A percentile compares a stretch with the other conserved stretches of the same genome.
phyloP scores from a whole-genome alignment of 108 stramenopile genomes.

The Nannochloropsis salina region DNA sequence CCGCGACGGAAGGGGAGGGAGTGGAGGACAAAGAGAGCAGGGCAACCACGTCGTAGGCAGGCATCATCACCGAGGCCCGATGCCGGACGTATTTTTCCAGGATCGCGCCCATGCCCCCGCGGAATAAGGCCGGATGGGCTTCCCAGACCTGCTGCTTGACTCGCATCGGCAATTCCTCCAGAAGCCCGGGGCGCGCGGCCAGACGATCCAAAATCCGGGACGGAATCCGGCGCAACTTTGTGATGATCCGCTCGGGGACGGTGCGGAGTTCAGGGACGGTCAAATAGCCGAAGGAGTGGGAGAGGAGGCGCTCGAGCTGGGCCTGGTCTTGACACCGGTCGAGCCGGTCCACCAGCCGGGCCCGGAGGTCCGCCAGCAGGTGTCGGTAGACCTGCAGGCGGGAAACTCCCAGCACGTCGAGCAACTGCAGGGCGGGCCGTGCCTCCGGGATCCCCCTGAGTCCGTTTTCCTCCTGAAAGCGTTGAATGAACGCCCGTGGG shows the following conservation, averaged over 20 bases:
- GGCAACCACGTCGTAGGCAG: not conserved
- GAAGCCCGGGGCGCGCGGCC: not conserved
- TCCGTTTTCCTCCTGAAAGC: not conserved
- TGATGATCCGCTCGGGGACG: not conserved
- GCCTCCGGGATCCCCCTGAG: not conserved
- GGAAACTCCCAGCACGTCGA: not conserved
- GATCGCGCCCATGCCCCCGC: not conserved
- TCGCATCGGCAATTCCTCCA: not conserved
- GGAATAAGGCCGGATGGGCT: not conserved
- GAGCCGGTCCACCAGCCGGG: not conserved
- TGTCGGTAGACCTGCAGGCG: not conserved
- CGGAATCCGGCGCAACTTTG: not conserved
- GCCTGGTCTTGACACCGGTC: not conserved
- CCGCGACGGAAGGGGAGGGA: not conserved
- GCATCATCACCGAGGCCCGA: conserved; percentile 11
- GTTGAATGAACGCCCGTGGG: not conserved
- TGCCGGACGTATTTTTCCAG: not conserved
- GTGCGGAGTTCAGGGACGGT: not conserved
- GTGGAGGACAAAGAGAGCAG: not conserved
- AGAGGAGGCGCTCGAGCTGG: not conserved
- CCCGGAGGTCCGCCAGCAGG: not conserved
- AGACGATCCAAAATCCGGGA: not conserved
- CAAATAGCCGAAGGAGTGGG: not conserved
- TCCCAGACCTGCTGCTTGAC: conserved; percentile 12
- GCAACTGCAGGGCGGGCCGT: not conserved